phyloP scores from a whole-genome alignment of 805 yeast species.

The Ogataea methanolica region DNA sequence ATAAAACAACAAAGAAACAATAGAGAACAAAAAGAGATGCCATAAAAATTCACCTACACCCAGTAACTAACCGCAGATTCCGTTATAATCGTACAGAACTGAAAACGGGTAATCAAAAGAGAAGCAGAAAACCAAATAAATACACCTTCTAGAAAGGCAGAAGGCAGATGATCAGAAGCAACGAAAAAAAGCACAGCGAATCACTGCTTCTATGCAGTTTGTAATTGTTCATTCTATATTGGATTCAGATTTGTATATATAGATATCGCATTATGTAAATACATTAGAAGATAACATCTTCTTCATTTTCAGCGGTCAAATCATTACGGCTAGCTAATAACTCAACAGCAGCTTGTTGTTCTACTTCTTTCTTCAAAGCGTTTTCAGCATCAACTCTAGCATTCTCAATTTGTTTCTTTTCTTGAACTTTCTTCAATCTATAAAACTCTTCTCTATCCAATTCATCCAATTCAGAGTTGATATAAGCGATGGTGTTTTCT shows the following conservation, averaged over 20 bases:
- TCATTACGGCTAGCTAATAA: slow-evolving; percentile 11
- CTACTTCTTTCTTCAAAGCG: slow-evolving; percentile 26
- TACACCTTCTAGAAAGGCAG: too few species aligned
- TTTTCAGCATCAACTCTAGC: slow-evolving; percentile 60
- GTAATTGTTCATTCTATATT: neutral
- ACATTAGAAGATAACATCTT: slow-evolving; percentile 34
- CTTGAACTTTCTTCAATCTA: slow-evolving; percentile 93
- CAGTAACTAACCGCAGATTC: too few species aligned
- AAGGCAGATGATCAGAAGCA: too few species aligned
- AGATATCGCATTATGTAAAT: neutral
- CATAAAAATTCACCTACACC: too few species aligned
- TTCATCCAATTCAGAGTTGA: slow-evolving; percentile 95
- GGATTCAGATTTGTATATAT: neutral
- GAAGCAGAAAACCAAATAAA: too few species aligned
- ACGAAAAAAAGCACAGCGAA: too few species aligned
- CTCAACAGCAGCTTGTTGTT: slow-evolving; percentile 17
- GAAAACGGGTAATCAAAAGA: too few species aligned
- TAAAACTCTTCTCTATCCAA: slow-evolving; percentile 97
- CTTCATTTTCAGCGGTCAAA: slow-evolving; percentile 32
- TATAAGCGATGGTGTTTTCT: slow-evolving; percentile 86
- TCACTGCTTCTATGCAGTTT: too few species aligned
- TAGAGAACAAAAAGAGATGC: too few species aligned
- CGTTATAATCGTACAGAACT: too few species aligned
- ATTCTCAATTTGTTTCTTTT: slow-evolving; percentile 79
- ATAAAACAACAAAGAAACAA: too few species aligned